Conservation (phyloP, 306 rosid genomes). For the Biancaea sappan region DNA sequence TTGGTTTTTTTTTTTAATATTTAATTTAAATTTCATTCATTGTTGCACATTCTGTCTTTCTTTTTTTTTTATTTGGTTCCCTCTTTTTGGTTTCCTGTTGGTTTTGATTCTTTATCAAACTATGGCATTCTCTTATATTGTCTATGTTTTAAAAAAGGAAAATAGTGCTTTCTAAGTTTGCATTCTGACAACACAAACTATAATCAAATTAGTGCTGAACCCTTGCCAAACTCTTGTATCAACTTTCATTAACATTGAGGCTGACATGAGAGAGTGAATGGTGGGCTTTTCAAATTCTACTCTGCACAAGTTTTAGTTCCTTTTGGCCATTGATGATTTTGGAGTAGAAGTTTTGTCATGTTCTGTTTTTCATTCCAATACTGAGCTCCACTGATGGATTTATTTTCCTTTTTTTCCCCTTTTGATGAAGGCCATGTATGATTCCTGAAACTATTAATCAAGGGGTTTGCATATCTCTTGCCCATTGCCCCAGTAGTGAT, state of each 20-base stretch:
- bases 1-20: background rate
- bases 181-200: conserved; percentile 11
- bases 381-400: conserved; percentile 38
- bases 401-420: background rate
- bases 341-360: conserved; percentile 18
- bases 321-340: conserved; percentile 14
- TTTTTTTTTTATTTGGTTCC: background rate
- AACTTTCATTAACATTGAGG: background rate
- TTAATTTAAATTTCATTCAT: conserved; percentile 9
- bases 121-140: background rate
- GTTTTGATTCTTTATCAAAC: background rate
- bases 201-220: conserved; percentile 2
- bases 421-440: conserved; percentile 66
- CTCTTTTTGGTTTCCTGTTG: background rate
- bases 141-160: background rate
- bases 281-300: conserved; percentile 5
- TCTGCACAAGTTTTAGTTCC: conserved; percentile 23
- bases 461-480: conserved; percentile 91
- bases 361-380: background rate
- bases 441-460: conserved; percentile 66
- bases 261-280: conserved; percentile 18
- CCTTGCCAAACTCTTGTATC: background rate
- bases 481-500: conserved; percentile 67
- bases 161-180: conserved; percentile 16
- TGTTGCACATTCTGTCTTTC: conserved; percentile 1